Evolutionary conservation across 2,329 filamentous ascomycete species (phyloP), one percentile per base, ranked within the genome.

Genomic region (Xylaria digitata): DNA sequence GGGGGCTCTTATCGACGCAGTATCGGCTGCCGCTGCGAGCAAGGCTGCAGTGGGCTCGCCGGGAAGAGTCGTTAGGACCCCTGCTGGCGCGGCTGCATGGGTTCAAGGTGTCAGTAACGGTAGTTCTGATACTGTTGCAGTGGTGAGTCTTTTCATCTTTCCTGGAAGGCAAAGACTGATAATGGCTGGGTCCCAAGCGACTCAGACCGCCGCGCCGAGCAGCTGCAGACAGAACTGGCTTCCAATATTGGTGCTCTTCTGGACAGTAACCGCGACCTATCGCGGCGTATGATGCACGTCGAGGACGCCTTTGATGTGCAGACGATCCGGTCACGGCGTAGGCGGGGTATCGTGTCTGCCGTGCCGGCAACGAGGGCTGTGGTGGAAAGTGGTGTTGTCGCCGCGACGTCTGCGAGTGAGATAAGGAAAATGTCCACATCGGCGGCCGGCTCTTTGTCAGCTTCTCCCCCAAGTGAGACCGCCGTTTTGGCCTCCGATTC

Each of bases 61-160:
- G n/a, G 9, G 49, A 61, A 50, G 42, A 46, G 5, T 40, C 59
- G 11, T 37, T 61, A 9, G 15, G 9, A 26, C 2, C 37, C 21
- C 37, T 61, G n/a, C 43, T 61, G 2, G 40, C n/a, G 26, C 37
- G 59, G 19, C 40, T 61, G 11, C 49, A 61, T 26, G 59, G 40
- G 6, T 61, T 54, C 32, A 61, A 61, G 21, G 59, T 55, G 49
- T 61, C 59, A 11, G 40, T 61, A n/a, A 61, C 59, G 42, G 49
- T 19, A 8, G 40, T 61, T 48, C 40, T 61, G 11, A 54, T 40
- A 13, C 49, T 61, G 9, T 19, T 61, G 21, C 59, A 55, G 30
- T 61, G 59, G 59, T 61, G 19, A 34, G 59, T 61, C n/a, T 34
- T 23, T 17, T 43, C 4, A 1, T 42, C 6, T 46, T 15, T 17